A percentile compares a stretch with the other conserved stretches of the same genome.
These are phyloP conservation scores for Agaricus bisporus DNA, from an alignment of 768 basidiomycete species.

Conservation along the genomic window DNA sequence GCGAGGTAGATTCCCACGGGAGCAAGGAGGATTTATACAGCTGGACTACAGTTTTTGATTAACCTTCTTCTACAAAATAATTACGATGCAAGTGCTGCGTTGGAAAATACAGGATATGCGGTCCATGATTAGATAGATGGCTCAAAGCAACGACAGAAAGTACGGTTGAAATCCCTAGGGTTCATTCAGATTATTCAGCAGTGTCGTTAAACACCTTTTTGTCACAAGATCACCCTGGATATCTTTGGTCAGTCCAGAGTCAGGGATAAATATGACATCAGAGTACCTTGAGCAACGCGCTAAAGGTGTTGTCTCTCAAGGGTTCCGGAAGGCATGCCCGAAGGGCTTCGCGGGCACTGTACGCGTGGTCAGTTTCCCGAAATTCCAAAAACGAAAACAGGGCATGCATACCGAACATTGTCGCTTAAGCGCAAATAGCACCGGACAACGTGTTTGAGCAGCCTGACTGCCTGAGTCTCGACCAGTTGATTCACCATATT, in stretches of 20 bases:
- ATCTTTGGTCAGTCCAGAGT: conserved; percentile 14
- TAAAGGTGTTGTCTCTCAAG: conserved; percentile 89
- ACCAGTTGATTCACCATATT: conserved; percentile 99
- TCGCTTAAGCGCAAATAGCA: conserved; percentile 96
- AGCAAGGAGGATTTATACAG: conserved; percentile 8
- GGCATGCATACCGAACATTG: conserved; percentile 71
- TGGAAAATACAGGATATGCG: conserved; percentile 10
- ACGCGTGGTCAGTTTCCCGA: conserved; percentile 7
- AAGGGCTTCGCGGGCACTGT: conserved; percentile 90
- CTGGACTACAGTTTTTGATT: conserved; percentile 3
- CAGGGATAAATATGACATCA: not conserved
- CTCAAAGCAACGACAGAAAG: conserved; percentile 6
- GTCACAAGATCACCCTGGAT: conserved; percentile 94
- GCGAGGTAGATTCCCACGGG: conserved; percentile 10
- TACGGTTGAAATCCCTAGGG: conserved; percentile 26
- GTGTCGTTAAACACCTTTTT: conserved; percentile 85
- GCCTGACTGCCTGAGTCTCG: conserved; percentile 93
- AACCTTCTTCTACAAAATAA: conserved; percentile 5
- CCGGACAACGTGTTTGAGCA: conserved; percentile 96
- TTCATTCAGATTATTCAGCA: conserved; percentile 84
- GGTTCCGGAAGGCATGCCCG: conserved; percentile 95
- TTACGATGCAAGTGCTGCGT: conserved; percentile 8
- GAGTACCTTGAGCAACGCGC: conserved; percentile 78
- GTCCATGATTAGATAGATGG: conserved; percentile 9
- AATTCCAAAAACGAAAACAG: not conserved